Evolutionary conservation across 2,329 filamentous ascomycete genomes (phyloP), one percentile per base, ranked within the genome.

Genomic region (Aspergillus sp.): DNA sequence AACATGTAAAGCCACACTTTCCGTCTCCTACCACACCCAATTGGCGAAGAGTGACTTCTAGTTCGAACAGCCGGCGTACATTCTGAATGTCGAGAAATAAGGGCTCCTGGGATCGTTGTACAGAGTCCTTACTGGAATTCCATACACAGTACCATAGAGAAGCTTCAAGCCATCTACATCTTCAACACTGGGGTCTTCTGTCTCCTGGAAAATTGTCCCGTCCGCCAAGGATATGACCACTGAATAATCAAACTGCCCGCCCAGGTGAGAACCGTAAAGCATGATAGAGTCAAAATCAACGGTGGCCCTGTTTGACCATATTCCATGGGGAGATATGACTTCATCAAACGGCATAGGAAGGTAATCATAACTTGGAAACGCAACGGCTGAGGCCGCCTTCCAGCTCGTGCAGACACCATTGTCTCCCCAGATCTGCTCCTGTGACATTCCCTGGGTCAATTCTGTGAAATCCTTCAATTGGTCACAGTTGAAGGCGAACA

Each of bases 221-320:
- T 36, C 30, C 30, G 12, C 12, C 30, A 30, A 30, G 3, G 3
- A 4, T 10, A 30, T 9, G 10, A 12, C 10, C 28, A 30, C 28
- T 4, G 28, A 30, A 30, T 4, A 4, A 4, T 12, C 28, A 30
- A 12, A 10, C 30, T 36, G 4, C 30, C 10, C 30, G 10, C 30
- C 30, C 12, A 4, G 12, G 21, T 38, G 30, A 52, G 30, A 19
- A 43, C 39, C 39, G 48, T 59, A 62, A 3, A 62, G 47, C 62
- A 62, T 64, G n/a, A 59, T 48, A 13, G 57, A 64, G 2, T 52
- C n/a, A 57, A 59, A 64, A 51, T 64, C 59, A 1, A 62, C 54
- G 5, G 52, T 38, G 8, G 8, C 21, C 4, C 50, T 43, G n/a
- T 13, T 10, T 13, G 53, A 25, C 30, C 25, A 41, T 3, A 9